These are phyloP conservation scores for Roridomyces roridus DNA, from an alignment of 768 basidiomycete genomes.

Conservation along the genomic window DNA sequence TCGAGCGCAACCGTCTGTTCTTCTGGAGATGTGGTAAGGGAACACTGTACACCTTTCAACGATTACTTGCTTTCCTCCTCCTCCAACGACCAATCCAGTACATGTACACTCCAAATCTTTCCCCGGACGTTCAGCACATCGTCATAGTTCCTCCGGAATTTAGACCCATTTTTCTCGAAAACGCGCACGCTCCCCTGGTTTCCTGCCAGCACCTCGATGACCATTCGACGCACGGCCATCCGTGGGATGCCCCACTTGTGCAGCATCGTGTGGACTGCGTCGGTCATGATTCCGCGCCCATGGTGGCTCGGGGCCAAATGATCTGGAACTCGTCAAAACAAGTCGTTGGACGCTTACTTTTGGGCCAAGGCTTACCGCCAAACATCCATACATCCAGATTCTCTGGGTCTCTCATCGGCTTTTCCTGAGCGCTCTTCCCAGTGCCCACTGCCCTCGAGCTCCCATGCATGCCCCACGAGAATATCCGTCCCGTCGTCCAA, in stretches of 20 bases:
- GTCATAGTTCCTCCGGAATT: slow-evolving; percentile 42
- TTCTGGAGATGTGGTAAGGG: too few species aligned
- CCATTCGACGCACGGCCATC: slow-evolving; percentile 61
- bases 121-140: slow-evolving; percentile 45
- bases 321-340: slow-evolving; percentile 44
- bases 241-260: slow-evolving; percentile 67
- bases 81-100: slow-evolving; percentile 13
- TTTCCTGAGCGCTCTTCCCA: slow-evolving; percentile 46
- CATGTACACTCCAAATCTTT: slow-evolving; percentile 32
- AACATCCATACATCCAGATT: slow-evolving; percentile 68
- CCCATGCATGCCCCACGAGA: slow-evolving; percentile 54
- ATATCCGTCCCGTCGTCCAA: slow-evolving; percentile 60
- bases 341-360: neutral
- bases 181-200: slow-evolving; percentile 70
- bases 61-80: too few species aligned
- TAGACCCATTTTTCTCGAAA: slow-evolving; percentile 72
- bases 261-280: slow-evolving; percentile 59
- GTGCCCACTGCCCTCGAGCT: slow-evolving; percentile 29
- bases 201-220: slow-evolving; percentile 50
- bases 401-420: slow-evolving; percentile 36
- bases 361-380: slow-evolving; percentile 49
- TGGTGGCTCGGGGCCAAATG: slow-evolving; percentile 68
- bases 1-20: too few species aligned
- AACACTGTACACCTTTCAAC: too few species aligned
- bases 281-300: slow-evolving; percentile 76